These are phyloP conservation scores for Fusarium proliferatum DNA, from an alignment of 2,329 filamentous ascomycete species.

Conservation along the genomic window DNA sequence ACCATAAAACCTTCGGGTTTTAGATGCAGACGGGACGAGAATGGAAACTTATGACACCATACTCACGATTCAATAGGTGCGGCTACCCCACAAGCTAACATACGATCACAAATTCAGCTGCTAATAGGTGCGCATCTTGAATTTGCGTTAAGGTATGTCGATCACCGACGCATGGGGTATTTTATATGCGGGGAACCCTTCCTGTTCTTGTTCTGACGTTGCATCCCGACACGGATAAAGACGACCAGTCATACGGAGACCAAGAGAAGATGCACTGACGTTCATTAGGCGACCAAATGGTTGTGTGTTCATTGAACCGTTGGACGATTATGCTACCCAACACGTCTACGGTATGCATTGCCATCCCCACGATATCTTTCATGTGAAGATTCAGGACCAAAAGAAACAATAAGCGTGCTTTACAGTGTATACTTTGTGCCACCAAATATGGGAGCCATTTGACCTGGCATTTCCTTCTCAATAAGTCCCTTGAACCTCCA, in stretches of 20 bases:
- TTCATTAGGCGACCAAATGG: neutral
- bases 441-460: neutral
- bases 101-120: neutral
- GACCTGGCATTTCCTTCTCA: neutral
- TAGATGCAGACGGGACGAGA: neutral
- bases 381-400: no score
- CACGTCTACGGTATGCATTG: neutral
- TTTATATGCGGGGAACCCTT: slow-evolving; percentile 5
- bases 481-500: neutral
- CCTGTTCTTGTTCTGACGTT: neutral
- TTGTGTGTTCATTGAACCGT: neutral
- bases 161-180: neutral
- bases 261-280: neutral
- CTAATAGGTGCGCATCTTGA: slow-evolving; percentile 3
- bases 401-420: fast-evolving
- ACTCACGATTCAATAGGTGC: neutral
- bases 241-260: neutral
- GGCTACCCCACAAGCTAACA: neutral
- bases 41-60: neutral
- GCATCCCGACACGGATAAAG: neutral
- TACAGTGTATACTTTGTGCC: neutral
- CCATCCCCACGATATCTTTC: neutral
- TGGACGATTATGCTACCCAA: neutral
- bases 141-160: neutral
- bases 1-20: neutral